Conservation (phyloP, 2,329 filamentous ascomycete species). For the Xylariaceae sp. region DNA sequence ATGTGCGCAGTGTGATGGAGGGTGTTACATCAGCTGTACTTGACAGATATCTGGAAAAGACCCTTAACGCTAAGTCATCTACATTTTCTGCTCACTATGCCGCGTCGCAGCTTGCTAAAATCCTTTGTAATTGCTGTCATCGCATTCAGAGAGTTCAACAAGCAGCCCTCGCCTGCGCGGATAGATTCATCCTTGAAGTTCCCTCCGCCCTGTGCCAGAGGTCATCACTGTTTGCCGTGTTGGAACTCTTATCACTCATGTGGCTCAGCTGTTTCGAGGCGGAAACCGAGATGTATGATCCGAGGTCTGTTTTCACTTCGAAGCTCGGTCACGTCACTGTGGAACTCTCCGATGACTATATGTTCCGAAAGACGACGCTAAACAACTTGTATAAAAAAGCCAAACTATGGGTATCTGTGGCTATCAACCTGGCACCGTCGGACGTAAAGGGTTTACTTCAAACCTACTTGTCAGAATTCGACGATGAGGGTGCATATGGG, state of each 20-base stretch:
- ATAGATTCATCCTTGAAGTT: conserved; percentile 78
- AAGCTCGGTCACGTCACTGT: conserved; percentile 74
- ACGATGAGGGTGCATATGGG: conserved; percentile 86
- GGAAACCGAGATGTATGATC: conserved; percentile 91
- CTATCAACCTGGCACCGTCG: conserved; percentile 80
- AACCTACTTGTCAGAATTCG: conserved; percentile 92
- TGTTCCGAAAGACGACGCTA: conserved; percentile 75
- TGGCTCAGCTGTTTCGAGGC: conserved; percentile 93
- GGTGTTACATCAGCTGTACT: conserved; percentile 66
- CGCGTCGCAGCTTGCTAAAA: conserved; percentile 79
- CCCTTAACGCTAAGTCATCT: conserved; percentile 66
- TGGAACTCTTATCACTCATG: conserved; percentile 90
- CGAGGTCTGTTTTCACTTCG: conserved; percentile 77
- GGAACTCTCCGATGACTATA: conserved; percentile 91
- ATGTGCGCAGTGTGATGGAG: conserved; percentile 64
- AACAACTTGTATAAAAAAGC: conserved; percentile 74
- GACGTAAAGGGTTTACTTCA: conserved; percentile 94
- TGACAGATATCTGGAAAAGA: conserved; percentile 74
- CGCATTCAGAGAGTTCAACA: conserved; percentile 89
- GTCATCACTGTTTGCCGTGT: conserved; percentile 83
- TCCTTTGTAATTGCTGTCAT: conserved; percentile 90
- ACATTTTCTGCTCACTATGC: conserved; percentile 88
- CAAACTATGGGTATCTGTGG: conserved; percentile 74
- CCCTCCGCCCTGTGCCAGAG: conserved; percentile 90
- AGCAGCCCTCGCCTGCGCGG: conserved; percentile 78